Conservation (phyloP, 2,329 filamentous ascomycete genomes). For the Colletotrichum salicis region DNA sequence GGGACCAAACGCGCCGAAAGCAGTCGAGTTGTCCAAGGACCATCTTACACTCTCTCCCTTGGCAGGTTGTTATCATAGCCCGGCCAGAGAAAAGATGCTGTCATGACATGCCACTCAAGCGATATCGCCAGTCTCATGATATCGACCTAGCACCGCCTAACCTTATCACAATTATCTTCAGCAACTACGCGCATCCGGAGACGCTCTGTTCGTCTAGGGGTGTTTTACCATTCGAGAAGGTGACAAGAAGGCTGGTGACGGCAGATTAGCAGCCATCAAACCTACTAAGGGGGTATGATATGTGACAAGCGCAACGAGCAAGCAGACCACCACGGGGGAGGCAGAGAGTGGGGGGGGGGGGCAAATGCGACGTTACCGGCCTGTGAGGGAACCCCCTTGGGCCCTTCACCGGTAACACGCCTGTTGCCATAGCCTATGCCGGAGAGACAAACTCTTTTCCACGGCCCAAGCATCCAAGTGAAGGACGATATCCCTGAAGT, state of each 20-base stretch:
- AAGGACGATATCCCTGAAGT: not conserved
- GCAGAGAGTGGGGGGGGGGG: not conserved
- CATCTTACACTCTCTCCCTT: not conserved
- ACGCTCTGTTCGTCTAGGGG: slow-evolving; percentile 12
- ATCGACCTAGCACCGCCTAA: not conserved
- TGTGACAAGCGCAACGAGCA: slow-evolving; percentile 9
- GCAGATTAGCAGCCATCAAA: slow-evolving; percentile 28
- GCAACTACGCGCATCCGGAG: not conserved
- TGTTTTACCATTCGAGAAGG: slow-evolving; percentile 26
- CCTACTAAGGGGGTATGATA: slow-evolving; percentile 24
- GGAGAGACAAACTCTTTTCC: not conserved
- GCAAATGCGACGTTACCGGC: not conserved
- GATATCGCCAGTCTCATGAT: not conserved
- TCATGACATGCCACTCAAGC: not conserved
- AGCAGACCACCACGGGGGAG: not conserved
- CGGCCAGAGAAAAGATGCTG: not conserved
- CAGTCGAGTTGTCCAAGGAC: no score
- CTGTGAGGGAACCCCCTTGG: not conserved
- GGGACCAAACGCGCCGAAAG: not conserved
- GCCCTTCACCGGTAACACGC: not conserved
- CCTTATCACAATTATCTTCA: slow-evolving; percentile 22
- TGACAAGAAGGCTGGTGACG: slow-evolving; percentile 8
- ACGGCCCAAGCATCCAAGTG: not conserved
- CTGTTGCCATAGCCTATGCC: not conserved
- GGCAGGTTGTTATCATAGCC: not conserved